These are phyloP conservation scores for Plasmodium falciparum DNA, from an alignment of 169 alveolate genomes.

Conservation along the genomic window DNA sequence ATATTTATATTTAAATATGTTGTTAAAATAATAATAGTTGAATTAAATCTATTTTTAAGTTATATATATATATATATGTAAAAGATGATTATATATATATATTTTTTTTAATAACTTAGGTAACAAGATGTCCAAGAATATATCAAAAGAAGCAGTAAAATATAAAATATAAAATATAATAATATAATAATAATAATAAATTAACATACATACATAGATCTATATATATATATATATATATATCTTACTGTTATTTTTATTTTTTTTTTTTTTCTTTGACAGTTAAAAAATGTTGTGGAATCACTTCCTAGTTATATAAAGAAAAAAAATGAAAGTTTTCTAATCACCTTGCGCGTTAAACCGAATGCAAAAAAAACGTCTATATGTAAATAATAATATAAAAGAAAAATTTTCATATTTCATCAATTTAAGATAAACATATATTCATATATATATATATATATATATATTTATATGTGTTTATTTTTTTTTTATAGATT, in stretches of 20 bases:
- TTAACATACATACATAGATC: background rate
- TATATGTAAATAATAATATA: slow-evolving; percentile 35
- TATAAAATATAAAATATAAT: too few relatives aligned
- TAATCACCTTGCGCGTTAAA: slow-evolving; percentile 68
- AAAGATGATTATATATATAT: background rate
- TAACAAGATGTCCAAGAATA: slow-evolving; percentile 58
- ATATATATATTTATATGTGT: background rate
- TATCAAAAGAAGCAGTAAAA: slow-evolving; percentile 47
- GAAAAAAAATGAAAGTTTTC: slow-evolving; percentile 53
- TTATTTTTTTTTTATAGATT: slow-evolving; percentile 33
- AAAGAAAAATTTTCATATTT: too few relatives aligned
- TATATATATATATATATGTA: background rate
- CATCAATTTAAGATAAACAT: too few relatives aligned
- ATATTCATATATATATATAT: too few relatives aligned
- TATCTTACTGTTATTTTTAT: background rate
- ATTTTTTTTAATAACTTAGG: slow-evolving; percentile 34
- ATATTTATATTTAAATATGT: too few relatives aligned
- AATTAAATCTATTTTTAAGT: too few relatives aligned
- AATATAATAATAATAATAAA: background rate
- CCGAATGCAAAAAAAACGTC: slow-evolving; percentile 63
- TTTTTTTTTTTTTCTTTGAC: background rate
- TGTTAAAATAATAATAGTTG: too few relatives aligned
- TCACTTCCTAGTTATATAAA: slow-evolving; percentile 57
- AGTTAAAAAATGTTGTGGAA: slow-evolving; percentile 42
- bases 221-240: slow-evolving; percentile 8